phyloP scores from a whole-genome alignment of 306 rosid species.

The Biancaea sappan region DNA sequence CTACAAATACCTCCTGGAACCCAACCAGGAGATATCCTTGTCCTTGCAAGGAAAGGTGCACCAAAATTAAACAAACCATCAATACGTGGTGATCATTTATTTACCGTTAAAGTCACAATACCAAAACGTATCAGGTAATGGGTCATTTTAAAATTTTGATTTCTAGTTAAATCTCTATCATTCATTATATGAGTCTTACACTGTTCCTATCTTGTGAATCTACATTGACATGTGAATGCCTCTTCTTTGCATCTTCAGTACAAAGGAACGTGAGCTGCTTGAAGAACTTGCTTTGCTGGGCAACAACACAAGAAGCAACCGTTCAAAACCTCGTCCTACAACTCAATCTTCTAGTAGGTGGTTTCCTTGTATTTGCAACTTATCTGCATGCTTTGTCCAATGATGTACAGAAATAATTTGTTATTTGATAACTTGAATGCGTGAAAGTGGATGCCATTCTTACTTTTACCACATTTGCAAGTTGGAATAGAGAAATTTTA shows the following conservation, averaged over 20 bases:
- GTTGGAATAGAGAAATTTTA: conserved; percentile 16
- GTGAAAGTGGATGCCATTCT: conserved; percentile 15
- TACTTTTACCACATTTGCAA: conserved; percentile 15
- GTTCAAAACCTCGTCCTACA: conserved; percentile 56
- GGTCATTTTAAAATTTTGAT: conserved; percentile 31
- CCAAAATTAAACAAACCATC: conserved; percentile 91
- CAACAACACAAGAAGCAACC: conserved; percentile 51
- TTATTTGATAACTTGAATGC: conserved; percentile 5
- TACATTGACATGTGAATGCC: conserved; percentile 23
- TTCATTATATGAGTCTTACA: neutral
- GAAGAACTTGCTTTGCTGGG: conserved; percentile 77
- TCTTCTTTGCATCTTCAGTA: conserved; percentile 48
- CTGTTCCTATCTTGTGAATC: conserved; percentile 3
- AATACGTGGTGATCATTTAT: conserved; percentile 92
- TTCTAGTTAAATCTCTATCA: neutral
- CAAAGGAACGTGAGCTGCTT: conserved; percentile 81
- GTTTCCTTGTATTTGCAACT: conserved; percentile 23
- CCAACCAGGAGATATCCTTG: conserved; percentile 86
- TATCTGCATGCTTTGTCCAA: conserved; percentile 6
- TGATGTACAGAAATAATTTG: neutral
- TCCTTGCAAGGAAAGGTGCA: conserved; percentile 85
- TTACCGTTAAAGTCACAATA: conserved; percentile 81
- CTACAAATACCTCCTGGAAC: conserved; percentile 89
- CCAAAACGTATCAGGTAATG: conserved; percentile 86
- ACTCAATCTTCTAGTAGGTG: conserved; percentile 66